Evolutionary conservation across 2,329 filamentous ascomycete genomes (phyloP).

Genomic region (Trichoderma atrobrunneum): DNA sequence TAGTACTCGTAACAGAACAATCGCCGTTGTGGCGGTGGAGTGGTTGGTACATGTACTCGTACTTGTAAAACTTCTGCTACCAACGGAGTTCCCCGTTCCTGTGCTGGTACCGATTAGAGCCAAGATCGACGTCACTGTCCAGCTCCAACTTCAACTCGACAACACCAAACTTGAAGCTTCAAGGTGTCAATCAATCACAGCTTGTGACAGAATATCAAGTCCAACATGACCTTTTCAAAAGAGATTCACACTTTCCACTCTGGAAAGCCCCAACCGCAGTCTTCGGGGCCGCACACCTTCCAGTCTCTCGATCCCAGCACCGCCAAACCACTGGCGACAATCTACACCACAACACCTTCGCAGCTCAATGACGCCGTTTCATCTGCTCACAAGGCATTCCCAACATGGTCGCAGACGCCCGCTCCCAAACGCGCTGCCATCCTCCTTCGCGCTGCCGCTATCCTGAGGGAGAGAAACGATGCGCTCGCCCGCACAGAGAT

Average conservation of each 20-base stretch:
- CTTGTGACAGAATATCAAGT: neutral
- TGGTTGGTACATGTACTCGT: neutral
- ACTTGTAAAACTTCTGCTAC: neutral
- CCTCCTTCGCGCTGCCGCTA: slow-evolving; percentile 69
- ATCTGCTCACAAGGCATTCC: slow-evolving; percentile 70
- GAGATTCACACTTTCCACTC: slow-evolving; percentile 68
- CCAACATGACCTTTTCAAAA: slow-evolving; percentile 35
- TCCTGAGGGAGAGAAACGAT: slow-evolving; percentile 75
- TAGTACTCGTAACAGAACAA: neutral
- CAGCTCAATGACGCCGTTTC: slow-evolving; percentile 71
- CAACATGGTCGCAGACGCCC: slow-evolving; percentile 71
- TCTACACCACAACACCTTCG: slow-evolving; percentile 64
- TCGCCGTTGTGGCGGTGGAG: neutral
- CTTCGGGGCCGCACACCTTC: slow-evolving; percentile 62
- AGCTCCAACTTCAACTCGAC: neutral
- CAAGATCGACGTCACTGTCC: slow-evolving; percentile 5
- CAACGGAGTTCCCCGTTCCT: neutral
- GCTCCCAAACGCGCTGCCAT: slow-evolving; percentile 73
- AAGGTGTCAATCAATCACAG: neutral
- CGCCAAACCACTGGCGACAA: slow-evolving; percentile 63
- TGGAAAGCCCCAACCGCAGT: slow-evolving; percentile 60
- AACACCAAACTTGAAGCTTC: neutral
- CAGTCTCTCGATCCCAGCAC: slow-evolving; percentile 72
- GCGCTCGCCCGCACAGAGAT: slow-evolving; percentile 77
- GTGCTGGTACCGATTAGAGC: neutral